phyloP scores from a whole-genome alignment of 169 alveolate genomes.

The Plasmodium vivax region DNA sequence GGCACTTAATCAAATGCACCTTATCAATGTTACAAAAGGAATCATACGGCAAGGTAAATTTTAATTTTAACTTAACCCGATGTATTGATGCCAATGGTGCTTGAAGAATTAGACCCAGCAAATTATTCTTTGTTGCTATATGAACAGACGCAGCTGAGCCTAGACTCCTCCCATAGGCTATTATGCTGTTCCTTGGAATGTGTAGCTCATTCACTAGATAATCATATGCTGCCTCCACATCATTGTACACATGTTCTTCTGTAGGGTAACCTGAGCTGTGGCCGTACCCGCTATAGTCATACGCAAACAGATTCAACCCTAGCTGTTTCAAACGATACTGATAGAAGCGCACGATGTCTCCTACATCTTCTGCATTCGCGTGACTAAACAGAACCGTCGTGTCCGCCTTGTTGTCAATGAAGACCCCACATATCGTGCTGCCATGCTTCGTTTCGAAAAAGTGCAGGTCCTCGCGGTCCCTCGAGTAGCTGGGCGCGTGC shows the following conservation, averaged over 20 bases:
- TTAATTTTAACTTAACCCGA: constrained; percentile 86
- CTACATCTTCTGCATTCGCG: constrained; percentile 93
- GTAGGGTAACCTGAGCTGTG: constrained; percentile 86
- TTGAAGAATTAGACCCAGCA: constrained; percentile 90
- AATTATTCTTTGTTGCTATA: constrained; percentile 83
- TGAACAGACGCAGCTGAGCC: constrained; percentile 93
- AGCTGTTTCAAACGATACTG: constrained; percentile 73
- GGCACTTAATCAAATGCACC: constrained; percentile 81
- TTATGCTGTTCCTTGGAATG: constrained; percentile 82
- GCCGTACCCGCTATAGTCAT: constrained; percentile 90
- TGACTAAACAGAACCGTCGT: constrained; percentile 89
- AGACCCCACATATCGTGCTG: constrained; percentile 80
- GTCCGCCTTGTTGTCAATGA: constrained; percentile 80
- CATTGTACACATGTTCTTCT: constrained; percentile 87
- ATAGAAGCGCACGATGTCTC: constrained; percentile 80
- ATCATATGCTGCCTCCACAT: constrained; percentile 90
- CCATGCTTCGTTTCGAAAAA: constrained; percentile 82
- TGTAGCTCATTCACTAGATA: constrained; percentile 76
- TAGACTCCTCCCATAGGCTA: constrained; percentile 93
- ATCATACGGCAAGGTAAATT: constrained; percentile 92
- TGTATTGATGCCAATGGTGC: constrained; percentile 90
- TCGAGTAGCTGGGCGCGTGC: constrained; percentile 79
- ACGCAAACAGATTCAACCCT: constrained; percentile 85
- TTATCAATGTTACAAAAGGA: constrained; percentile 92
- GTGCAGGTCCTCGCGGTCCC: constrained; percentile 78